Base-by-base conservation (phyloP, 108 stramenopile genomes). In the Nitzschia sp. region DNA sequence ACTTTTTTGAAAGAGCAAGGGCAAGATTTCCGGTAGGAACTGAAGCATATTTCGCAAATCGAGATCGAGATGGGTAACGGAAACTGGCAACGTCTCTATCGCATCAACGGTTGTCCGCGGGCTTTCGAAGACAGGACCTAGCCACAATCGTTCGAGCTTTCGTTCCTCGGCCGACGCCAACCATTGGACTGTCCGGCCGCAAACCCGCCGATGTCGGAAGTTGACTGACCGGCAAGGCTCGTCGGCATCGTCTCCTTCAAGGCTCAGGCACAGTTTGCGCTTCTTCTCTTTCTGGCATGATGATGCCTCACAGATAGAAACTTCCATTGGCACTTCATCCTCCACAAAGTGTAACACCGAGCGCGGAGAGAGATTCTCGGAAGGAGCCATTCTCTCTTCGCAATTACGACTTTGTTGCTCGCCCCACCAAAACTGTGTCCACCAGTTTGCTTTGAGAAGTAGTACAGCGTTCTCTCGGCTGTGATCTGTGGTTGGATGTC, bases 101-200 rank as follows among this genome's bases (percentile, higher is more conserved):
- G 63, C 38, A 1, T 30, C n/a, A 8, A 73, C 15, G n/a, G 64
- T 8, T 1, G 72, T 73, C 0, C 53, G 8, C 21, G 72, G 49
- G 32, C 51, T 57, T 32, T 73, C 54, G 54, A 73, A 73, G 18
- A 73, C 72, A 34, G 72, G 72, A 47, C 72, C 72, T 15, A 73
- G 11, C 55, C 60, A 73, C 3, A 73, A 49, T 58, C 64, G 55
- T 23, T 46, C n/a, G 18, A 70, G 18, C 28, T 36, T 11, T n/a
- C 24, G 33, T 36, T 62, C 24, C 11, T n/a, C 24, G 8, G 27
- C 17, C 4, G 54, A 26, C 2, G 46, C 46, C 11, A 70, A 25
- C 68, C 68, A 59, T 59, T 55, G 19, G 18, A 59, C 68, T 36
- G 32, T 47, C 27, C 33, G 21, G 15, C 38, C 57, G 48, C 68